A percentile compares a stretch with the other conserved stretches of the same genome.
phyloP scores from a whole-genome alignment of 129 eudicot genomes.

The Pseudognaphalium luteoalbum region DNA sequence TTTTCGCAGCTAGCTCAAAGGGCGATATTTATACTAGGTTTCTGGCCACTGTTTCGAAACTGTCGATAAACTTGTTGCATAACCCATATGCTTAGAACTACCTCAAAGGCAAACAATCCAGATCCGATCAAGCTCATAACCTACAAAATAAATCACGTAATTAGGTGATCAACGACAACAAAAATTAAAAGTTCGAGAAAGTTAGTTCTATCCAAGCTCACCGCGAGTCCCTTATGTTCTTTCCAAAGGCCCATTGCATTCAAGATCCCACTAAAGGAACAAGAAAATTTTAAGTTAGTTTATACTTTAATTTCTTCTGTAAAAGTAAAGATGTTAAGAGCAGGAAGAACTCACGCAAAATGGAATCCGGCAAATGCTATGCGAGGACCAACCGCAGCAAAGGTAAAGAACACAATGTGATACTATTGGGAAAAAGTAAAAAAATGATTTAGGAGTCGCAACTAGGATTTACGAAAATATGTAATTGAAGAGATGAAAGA shows the following conservation, averaged over 20 bases:
- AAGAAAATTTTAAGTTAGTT: neutral
- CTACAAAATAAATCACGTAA: slow-evolving; percentile 13
- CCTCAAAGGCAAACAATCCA: slow-evolving; percentile 30
- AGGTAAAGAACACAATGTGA: slow-evolving; percentile 75
- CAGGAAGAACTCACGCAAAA: slow-evolving; percentile 56
- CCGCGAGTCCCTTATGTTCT: slow-evolving; percentile 59
- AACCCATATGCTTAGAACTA: slow-evolving; percentile 41
- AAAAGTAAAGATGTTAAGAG: neutral
- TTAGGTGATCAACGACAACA: neutral
- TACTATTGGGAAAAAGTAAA: slow-evolving; percentile 41
- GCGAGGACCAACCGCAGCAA: slow-evolving; percentile 93
- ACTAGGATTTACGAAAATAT: neutral
- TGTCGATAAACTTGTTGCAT: slow-evolving; percentile 34
- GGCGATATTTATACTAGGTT: neutral
- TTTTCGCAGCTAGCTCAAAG: slow-evolving; percentile 19
- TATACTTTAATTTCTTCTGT: neutral
- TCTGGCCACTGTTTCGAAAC: slow-evolving; percentile 27
- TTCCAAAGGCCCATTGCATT: slow-evolving; percentile 59
- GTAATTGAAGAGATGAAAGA: neutral
- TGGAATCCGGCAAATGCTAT: slow-evolving; percentile 66
- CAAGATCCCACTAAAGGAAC: slow-evolving; percentile 63
- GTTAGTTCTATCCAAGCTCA: slow-evolving; percentile 12
- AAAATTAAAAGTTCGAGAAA: neutral
- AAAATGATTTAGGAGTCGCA: neutral
- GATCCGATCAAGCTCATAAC: slow-evolving; percentile 41